phyloP scores from a whole-genome alignment of 768 basidiomycete genomes.

The Boletellus emodensis region DNA sequence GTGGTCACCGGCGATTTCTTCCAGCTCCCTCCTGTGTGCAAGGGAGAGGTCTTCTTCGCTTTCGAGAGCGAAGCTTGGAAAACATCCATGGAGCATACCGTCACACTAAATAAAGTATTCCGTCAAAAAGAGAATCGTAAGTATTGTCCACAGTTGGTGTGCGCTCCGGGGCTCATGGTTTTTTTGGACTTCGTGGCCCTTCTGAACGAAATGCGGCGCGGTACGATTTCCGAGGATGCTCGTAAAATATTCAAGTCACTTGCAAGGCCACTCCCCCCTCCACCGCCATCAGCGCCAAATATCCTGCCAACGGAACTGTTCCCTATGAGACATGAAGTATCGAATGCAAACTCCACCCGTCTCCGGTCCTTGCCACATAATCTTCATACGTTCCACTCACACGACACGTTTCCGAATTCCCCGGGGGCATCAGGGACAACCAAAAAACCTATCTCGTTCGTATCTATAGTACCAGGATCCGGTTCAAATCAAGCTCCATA shows the following conservation, averaged over 20 bases:
- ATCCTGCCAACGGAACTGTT: conserved; percentile 54
- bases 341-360: conserved; percentile 54
- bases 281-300: conserved; percentile 25
- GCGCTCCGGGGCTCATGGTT: background rate
- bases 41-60: conserved; percentile 50
- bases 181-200: conserved; percentile 60
- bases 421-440: background rate
- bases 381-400: conserved; percentile 42
- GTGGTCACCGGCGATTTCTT: conserved; percentile 59
- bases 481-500: conserved; percentile 26
- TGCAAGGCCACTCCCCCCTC: conserved; percentile 26
- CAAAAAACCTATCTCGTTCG: conserved; percentile 3
- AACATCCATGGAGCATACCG: conserved; percentile 49
- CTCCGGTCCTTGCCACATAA: conserved; percentile 45
- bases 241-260: conserved; percentile 47
- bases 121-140: conserved; percentile 68
- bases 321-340: conserved; percentile 66
- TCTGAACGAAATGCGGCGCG: conserved; percentile 73
- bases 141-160: conserved; percentile 10
- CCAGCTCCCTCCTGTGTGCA: conserved; percentile 53
- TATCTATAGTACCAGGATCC: background rate
- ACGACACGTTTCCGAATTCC: conserved; percentile 41
- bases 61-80: conserved; percentile 53
- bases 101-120: conserved; percentile 70
- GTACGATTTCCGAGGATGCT: conserved; percentile 45